phyloP scores from a whole-genome alignment of 208 protist genomes.

The Tritrichomonas musculus region DNA sequence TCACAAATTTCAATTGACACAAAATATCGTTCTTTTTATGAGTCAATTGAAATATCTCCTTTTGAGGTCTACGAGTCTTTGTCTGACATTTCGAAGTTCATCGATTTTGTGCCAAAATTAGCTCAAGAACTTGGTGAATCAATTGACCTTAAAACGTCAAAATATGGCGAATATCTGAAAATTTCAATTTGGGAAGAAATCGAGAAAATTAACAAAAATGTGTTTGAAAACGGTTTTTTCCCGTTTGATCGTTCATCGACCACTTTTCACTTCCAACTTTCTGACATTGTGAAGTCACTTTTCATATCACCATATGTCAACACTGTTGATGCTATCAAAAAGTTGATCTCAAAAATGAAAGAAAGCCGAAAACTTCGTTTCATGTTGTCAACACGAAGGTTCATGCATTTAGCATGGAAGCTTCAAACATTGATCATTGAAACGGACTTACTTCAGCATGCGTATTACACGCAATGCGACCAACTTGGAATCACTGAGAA shows the following conservation, averaged over 20 bases:
- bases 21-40: not conserved
- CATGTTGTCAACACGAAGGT: not conserved
- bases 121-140: not conserved
- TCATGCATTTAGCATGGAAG: not conserved
- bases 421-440: not conserved
- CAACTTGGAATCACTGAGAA: not conserved
- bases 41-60: not conserved
- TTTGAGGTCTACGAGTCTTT: conserved; percentile 25
- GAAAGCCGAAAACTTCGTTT: not conserved
- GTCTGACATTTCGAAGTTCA: not conserved
- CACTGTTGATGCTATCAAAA: not conserved
- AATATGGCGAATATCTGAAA: not conserved
- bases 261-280: not conserved
- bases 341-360: not conserved
- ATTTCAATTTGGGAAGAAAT: not conserved
- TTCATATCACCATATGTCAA: not conserved
- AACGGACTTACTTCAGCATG: not conserved
- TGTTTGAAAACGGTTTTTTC: not conserved
- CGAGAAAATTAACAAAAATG: not conserved
- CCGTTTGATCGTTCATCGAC: not conserved
- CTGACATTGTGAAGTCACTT: not conserved
- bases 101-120: not conserved
- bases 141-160: not conserved
- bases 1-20: no score
- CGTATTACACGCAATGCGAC: not conserved